A percentile compares a stretch with the other conserved stretches of the same genome.
Conservation (phyloP, 2,329 filamentous ascomycete genomes). For the Clonostachys rhizophaga region DNA sequence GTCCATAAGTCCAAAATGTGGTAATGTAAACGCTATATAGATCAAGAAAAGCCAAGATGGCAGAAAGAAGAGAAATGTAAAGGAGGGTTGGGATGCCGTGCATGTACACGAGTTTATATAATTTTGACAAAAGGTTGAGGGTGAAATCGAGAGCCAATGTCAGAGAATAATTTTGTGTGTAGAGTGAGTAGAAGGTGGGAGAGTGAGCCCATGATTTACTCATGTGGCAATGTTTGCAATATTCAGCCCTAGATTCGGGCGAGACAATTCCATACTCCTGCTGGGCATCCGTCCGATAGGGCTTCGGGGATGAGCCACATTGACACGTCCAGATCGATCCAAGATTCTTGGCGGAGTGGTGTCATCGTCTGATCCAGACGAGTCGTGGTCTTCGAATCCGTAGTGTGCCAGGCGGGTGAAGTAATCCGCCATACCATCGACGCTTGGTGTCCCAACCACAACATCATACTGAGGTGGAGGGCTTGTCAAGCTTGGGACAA, state of each 20-base stretch:
- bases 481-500: slow-evolving; percentile 48
- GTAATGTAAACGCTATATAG: no score
- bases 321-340: slow-evolving; percentile 49
- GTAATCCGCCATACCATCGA: slow-evolving; percentile 77
- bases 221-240: background rate
- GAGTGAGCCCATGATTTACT: background rate
- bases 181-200: background rate
- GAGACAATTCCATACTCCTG: slow-evolving; percentile 49
- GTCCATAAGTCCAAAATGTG: no score
- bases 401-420: slow-evolving; percentile 76
- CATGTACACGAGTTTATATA: no score
- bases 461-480: slow-evolving; percentile 82
- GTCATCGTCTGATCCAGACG: slow-evolving; percentile 37
- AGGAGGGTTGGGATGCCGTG: no score
- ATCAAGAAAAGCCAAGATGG: no score
- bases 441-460: slow-evolving; percentile 65
- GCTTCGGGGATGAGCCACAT: slow-evolving; percentile 51
- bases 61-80: no score
- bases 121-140: no score
- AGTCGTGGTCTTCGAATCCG: slow-evolving; percentile 42
- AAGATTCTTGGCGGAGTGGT: slow-evolving; percentile 37
- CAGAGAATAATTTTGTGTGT: no score
- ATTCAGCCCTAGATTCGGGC: slow-evolving; percentile 14
- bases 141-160: no score
- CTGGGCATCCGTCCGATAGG: slow-evolving; percentile 50